Percentiles rank a stretch among this genome's conserved stretches.
These are phyloP conservation scores for Candida peoriensis DNA, from an alignment of 805 yeast genomes.

Conservation along the genomic window DNA sequence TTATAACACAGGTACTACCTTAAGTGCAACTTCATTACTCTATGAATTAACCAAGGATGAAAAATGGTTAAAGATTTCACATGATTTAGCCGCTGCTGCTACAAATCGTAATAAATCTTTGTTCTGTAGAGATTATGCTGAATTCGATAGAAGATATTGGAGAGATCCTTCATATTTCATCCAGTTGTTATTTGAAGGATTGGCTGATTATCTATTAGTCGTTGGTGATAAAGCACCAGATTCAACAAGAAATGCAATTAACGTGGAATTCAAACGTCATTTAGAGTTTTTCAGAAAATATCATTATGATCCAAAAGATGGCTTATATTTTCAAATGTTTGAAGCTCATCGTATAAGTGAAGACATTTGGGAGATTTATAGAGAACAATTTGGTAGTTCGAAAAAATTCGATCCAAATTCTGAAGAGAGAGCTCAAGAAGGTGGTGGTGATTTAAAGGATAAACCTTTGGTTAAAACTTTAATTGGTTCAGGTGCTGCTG, in stretches of 20 bases:
- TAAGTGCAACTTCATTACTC: constrained; percentile 48
- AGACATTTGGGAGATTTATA: constrained; percentile 46
- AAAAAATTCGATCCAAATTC: constrained; percentile 44
- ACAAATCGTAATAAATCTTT: constrained; percentile 50
- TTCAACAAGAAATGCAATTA: constrained; percentile 25
- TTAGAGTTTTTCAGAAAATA: constrained; percentile 52
- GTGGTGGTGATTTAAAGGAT: constrained; percentile 29
- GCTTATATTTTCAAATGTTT: constrained; percentile 54
- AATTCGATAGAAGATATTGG: constrained; percentile 51
- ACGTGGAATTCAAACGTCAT: constrained; percentile 46
- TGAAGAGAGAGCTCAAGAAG: constrained; percentile 45
- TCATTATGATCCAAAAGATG: constrained; percentile 52
- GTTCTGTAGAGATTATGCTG: constrained; percentile 53
- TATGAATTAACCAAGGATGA: constrained; percentile 45
- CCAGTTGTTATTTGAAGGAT: constrained; percentile 61
- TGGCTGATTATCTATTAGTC: constrained; percentile 56
- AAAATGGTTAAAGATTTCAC: constrained; percentile 37
- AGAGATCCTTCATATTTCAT: constrained; percentile 59
- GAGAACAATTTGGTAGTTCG: constrained; percentile 48
- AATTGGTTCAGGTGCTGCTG: constrained; percentile 64
- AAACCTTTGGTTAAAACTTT: constrained; percentile 43
- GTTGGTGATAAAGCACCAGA: constrained; percentile 37
- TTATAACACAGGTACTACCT: constrained; percentile 62
- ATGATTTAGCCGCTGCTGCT: constrained; percentile 46
- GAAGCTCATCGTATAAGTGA: constrained; percentile 51